A percentile compares a stretch with the other conserved stretches of the same genome.
Conservation (phyloP, 169 alveolate species). For the Theileria orientalis region DNA sequence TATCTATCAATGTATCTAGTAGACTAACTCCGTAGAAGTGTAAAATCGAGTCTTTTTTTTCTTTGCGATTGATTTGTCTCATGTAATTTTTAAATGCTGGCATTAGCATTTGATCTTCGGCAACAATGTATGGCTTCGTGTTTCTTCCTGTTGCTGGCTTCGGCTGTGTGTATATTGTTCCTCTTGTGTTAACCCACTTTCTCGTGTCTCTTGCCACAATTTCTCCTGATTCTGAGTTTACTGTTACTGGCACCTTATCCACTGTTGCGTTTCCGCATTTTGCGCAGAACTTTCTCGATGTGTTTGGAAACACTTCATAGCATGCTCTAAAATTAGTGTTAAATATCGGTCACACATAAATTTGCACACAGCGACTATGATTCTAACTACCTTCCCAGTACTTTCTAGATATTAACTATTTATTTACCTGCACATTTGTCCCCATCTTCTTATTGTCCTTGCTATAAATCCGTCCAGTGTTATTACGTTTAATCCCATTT, state of each 20-base stretch:
- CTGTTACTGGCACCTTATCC: constrained; percentile 57
- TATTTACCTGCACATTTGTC: constrained; percentile 72
- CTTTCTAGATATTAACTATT: no score
- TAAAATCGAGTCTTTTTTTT: constrained; percentile 8
- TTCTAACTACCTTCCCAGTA: no score
- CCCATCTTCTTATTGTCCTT: constrained; percentile 84
- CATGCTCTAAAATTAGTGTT: constrained; percentile 62
- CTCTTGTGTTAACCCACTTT: constrained; percentile 70
- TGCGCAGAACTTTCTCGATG: constrained; percentile 77
- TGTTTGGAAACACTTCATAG: constrained; percentile 63
- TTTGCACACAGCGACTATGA: not conserved
- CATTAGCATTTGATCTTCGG: constrained; percentile 69
- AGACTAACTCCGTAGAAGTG: constrained; percentile 62
- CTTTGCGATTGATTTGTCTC: constrained; percentile 52
- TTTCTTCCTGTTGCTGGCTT: constrained; percentile 59
- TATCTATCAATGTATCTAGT: not conserved
- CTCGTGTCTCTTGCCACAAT: constrained; percentile 63
- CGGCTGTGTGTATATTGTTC: constrained; percentile 71
- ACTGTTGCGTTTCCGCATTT: constrained; percentile 89
- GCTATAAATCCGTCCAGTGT: constrained; percentile 85
- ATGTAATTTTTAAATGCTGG: constrained; percentile 56
- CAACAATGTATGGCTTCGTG: constrained; percentile 56
- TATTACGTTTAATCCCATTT: constrained; percentile 84
- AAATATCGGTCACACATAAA: not conserved
- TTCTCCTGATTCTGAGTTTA: constrained; percentile 46